These are phyloP conservation scores for Wallacemonas sp. DNA, from an alignment of 208 protist species.

Conservation along the genomic window DNA sequence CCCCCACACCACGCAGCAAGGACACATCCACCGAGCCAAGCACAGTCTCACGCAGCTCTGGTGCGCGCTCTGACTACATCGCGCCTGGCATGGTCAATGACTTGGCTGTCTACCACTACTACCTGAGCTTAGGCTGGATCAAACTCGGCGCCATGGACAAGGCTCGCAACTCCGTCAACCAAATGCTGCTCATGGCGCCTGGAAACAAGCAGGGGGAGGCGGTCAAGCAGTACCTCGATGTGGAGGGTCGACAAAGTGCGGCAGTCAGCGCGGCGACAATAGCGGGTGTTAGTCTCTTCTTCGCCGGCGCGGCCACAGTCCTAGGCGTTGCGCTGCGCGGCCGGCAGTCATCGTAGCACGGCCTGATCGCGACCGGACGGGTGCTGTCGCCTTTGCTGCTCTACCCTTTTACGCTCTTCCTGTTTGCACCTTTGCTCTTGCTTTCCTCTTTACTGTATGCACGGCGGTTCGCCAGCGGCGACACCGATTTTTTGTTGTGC, in stretches of 20 bases:
- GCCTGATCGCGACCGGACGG: background rate
- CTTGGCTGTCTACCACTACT: slow-evolving; percentile 65
- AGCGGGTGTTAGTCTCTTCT: slow-evolving; percentile 19
- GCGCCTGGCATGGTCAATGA: slow-evolving; percentile 21
- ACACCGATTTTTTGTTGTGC: background rate
- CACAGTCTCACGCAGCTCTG: slow-evolving; percentile 4
- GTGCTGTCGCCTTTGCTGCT: background rate
- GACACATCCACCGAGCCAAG: background rate
- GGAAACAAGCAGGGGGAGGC: slow-evolving; percentile 49
- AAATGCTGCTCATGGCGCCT: slow-evolving; percentile 52
- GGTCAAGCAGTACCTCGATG: slow-evolving; percentile 46
- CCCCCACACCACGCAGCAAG: slow-evolving; percentile 3
- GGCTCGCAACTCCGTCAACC: slow-evolving; percentile 47
- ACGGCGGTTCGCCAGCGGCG: background rate
- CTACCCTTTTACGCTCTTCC: background rate
- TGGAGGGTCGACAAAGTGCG: slow-evolving; percentile 20
- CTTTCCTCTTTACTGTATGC: slow-evolving; percentile 12
- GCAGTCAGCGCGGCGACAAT: slow-evolving; percentile 23
- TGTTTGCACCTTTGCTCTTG: slow-evolving; percentile 9
- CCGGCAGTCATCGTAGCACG: background rate
- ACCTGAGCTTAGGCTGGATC: slow-evolving; percentile 71
- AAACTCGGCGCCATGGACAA: slow-evolving; percentile 63
- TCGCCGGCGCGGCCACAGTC: slow-evolving; percentile 27
- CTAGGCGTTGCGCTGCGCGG: slow-evolving; percentile 7
- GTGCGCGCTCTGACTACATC: background rate